Conservation (phyloP, 495 filamentous ascomycete species). For the Elasticomyces elasticus region DNA sequence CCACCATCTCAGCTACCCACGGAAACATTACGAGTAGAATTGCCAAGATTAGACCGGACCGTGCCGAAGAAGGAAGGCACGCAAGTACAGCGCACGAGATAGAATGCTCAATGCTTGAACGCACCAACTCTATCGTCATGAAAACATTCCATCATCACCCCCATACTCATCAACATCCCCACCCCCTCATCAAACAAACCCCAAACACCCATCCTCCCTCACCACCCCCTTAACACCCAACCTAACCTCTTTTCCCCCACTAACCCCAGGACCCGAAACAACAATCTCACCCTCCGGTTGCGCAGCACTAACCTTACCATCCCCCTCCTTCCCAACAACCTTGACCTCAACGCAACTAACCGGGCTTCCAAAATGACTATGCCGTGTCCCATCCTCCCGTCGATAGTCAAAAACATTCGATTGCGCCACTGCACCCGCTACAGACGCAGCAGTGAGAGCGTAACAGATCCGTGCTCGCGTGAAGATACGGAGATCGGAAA, state of each 20-base stretch:
- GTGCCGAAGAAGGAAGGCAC: too few species aligned
- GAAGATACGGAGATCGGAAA: conserved; percentile 72
- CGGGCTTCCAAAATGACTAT: conserved; percentile 73
- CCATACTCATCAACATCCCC: too few species aligned
- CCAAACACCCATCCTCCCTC: conserved; percentile 26
- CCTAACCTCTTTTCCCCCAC: conserved; percentile 44
- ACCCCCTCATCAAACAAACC: neutral
- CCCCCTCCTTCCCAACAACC: conserved; percentile 49
- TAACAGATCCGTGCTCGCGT: conserved; percentile 75
- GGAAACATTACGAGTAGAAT: too few species aligned
- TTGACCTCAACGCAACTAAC: conserved; percentile 69
- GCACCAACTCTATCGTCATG: too few species aligned
- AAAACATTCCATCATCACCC: too few species aligned
- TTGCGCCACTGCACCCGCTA: conserved; percentile 78
- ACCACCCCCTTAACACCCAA: conserved; percentile 42
- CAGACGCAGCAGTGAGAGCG: conserved; percentile 66
- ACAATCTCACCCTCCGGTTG: conserved; percentile 39
- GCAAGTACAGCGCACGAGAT: too few species aligned
- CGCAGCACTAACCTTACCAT: conserved; percentile 46
- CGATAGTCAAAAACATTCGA: conserved; percentile 84
- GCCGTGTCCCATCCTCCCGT: conserved; percentile 37
- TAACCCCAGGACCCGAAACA: conserved; percentile 59
- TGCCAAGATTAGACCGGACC: too few species aligned
- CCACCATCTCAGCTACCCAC: too few species aligned
- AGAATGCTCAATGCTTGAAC: too few species aligned